phyloP scores from a whole-genome alignment of 768 basidiomycete species.

The Lentinula aciculospora region DNA sequence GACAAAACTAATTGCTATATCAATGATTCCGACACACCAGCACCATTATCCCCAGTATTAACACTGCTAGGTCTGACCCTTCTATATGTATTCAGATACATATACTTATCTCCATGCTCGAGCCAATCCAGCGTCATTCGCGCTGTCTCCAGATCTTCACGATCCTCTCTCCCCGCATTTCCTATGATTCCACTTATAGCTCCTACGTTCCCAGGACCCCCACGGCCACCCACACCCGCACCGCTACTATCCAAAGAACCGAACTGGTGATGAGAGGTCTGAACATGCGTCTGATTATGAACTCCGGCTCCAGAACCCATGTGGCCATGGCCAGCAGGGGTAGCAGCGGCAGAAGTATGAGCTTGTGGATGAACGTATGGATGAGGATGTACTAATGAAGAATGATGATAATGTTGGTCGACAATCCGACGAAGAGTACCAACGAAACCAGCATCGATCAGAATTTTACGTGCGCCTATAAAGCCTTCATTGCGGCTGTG shows the following conservation, averaged over 20 bases:
- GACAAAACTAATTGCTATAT: too few species aligned
- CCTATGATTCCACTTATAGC: slow-evolving; percentile 1
- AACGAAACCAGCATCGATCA: slow-evolving; percentile 31
- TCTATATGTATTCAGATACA: not conserved
- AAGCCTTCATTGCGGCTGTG: not conserved
- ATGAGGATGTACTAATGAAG: not conserved
- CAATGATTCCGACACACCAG: not conserved
- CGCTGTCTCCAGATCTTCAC: slow-evolving; percentile 53
- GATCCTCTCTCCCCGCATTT: slow-evolving; percentile 45
- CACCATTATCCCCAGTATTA: not conserved
- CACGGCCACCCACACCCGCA: slow-evolving; percentile 13
- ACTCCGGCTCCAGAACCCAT: not conserved
- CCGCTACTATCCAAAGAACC: not conserved
- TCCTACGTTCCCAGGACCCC: slow-evolving; percentile 20
- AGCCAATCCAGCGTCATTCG: slow-evolving; percentile 49
- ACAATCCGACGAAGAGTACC: slow-evolving; percentile 22
- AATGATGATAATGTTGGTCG: not conserved
- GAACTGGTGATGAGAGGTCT: not conserved
- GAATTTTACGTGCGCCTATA: not conserved
- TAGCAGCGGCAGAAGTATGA: not conserved
- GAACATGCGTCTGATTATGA: not conserved
- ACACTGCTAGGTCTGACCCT: not conserved
- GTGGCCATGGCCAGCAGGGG: not conserved
- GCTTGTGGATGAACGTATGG: not conserved
- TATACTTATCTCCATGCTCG: slow-evolving; percentile 22